Evolutionary conservation across 2,329 filamentous ascomycete genomes (phyloP).

Genomic region (Pyricularia pennisetigena): DNA sequence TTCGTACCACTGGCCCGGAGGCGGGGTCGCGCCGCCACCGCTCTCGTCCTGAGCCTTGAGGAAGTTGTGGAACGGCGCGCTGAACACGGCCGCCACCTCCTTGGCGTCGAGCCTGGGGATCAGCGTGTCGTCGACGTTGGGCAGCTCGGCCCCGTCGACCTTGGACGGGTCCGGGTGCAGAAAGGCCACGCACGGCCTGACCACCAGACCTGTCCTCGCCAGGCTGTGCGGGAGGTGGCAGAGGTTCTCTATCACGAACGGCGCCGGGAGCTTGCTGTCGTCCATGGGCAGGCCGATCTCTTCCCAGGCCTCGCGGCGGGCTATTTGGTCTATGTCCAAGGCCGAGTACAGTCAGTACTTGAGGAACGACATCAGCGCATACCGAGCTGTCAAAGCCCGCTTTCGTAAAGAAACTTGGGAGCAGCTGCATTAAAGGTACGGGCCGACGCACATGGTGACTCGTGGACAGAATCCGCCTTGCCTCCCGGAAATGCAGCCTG

Average conservation of each 20-base stretch:
- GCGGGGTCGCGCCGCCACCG: conserved; percentile 15
- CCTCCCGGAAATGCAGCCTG: conserved; percentile 83
- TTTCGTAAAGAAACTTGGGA: background rate
- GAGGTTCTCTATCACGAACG: conserved; percentile 79
- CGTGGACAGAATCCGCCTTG: conserved; percentile 47
- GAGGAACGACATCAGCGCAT: background rate
- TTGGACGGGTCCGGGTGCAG: conserved; percentile 47
- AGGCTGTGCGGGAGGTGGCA: conserved; percentile 73
- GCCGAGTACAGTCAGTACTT: background rate
- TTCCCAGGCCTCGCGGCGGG: conserved; percentile 81
- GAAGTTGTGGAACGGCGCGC: conserved; percentile 80
- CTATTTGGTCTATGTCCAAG: conserved; percentile 56
- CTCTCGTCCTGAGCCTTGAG: conserved; percentile 49
- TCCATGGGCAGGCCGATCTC: conserved; percentile 81
- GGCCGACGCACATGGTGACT: conserved; percentile 46
- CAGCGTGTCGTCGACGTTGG: conserved; percentile 56
- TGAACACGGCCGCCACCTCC: conserved; percentile 91
- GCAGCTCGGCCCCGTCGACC: conserved; percentile 16
- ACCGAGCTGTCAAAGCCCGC: background rate
- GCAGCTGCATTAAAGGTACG: background rate
- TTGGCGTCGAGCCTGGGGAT: conserved; percentile 77
- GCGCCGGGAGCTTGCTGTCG: conserved; percentile 57
- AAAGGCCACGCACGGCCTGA: conserved; percentile 69
- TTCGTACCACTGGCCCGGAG: conserved; percentile 66
- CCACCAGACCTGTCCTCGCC: conserved; percentile 62